These are phyloP conservation scores for Pythium brachiatum DNA, from an alignment of 352 stramenopile species.

Conservation along the genomic window DNA sequence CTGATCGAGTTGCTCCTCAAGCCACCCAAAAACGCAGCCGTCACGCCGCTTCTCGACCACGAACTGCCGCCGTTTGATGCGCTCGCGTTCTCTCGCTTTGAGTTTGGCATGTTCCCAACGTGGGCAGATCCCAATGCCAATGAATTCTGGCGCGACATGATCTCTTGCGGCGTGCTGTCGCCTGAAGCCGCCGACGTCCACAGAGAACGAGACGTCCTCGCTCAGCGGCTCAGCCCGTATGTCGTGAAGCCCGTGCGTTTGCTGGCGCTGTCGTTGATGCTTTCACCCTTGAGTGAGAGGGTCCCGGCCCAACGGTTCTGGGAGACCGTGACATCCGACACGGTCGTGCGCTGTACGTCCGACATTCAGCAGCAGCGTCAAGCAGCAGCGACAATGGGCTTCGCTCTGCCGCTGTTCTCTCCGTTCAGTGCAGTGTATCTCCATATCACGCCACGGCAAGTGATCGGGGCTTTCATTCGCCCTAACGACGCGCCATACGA, in stretches of 20 bases:
- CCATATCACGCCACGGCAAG: background rate
- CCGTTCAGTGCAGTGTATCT: background rate
- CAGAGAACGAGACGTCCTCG: background rate
- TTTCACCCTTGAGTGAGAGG: background rate
- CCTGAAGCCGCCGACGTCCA: background rate
- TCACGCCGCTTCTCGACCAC: background rate
- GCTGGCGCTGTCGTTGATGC: background rate
- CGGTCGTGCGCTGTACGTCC: background rate
- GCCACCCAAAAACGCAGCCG: background rate
- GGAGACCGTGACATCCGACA: background rate
- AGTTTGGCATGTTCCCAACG: background rate
- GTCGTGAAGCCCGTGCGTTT: background rate
- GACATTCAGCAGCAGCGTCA: background rate
- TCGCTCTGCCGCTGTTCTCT: background rate
- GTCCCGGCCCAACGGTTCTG: background rate
- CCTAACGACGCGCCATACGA: background rate
- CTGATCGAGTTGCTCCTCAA: background rate
- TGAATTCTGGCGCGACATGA: slow-evolving; percentile 4
- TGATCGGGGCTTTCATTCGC: background rate
- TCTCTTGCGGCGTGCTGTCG: slow-evolving; percentile 1
- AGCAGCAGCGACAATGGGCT: background rate
- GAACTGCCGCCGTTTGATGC: slow-evolving; percentile 2
- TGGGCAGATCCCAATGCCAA: background rate
- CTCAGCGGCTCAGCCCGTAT: background rate
- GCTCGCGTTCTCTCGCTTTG: background rate